These are phyloP conservation scores for Phlebiopsis gigantea DNA, from an alignment of 768 basidiomycete species.

Conservation along the genomic window DNA sequence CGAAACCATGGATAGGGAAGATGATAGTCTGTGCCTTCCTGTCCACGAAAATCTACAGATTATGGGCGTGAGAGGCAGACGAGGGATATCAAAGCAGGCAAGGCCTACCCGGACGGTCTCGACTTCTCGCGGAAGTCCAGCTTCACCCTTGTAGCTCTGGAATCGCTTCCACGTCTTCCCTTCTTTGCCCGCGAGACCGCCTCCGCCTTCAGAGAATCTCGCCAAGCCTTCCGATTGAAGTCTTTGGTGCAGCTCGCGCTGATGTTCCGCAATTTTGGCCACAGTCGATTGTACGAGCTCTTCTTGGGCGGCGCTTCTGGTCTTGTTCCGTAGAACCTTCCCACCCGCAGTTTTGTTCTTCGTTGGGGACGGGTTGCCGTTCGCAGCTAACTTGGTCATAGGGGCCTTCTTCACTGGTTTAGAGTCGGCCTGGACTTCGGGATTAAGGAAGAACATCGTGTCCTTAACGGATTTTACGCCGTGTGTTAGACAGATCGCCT, in stretches of 20 bases:
- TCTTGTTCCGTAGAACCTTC: slow-evolving; percentile 88
- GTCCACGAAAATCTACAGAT: slow-evolving; percentile 78
- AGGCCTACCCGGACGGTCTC: slow-evolving; percentile 69
- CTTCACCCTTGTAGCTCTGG: slow-evolving; percentile 96
- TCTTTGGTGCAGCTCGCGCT: slow-evolving; percentile 70
- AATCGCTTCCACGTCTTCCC: slow-evolving; percentile 95
- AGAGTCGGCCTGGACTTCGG: slow-evolving; percentile 52
- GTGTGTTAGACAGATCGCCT: slow-evolving; percentile 69
- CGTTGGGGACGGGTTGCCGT: slow-evolving; percentile 55
- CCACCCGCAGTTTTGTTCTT: slow-evolving; percentile 76
- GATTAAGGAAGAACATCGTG: slow-evolving; percentile 78
- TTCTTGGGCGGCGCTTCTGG: slow-evolving; percentile 80
- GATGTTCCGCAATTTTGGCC: slow-evolving; percentile 83
- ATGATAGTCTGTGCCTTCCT: slow-evolving; percentile 86
- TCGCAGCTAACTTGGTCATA: slow-evolving; percentile 43
- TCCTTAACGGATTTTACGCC: slow-evolving; percentile 83
- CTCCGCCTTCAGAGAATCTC: slow-evolving; percentile 79
- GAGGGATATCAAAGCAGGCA: neutral
- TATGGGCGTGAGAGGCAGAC: slow-evolving; percentile 5
- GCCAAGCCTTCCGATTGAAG: slow-evolving; percentile 78
- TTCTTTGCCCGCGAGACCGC: slow-evolving; percentile 69
- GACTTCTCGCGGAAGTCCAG: slow-evolving; percentile 78
- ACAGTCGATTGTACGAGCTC: slow-evolving; percentile 75
- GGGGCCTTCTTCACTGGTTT: slow-evolving; percentile 50
- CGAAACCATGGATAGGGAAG: slow-evolving; percentile 90